Conservation (phyloP, 164 flowering plant species). For the Stephania japonica region DNA sequence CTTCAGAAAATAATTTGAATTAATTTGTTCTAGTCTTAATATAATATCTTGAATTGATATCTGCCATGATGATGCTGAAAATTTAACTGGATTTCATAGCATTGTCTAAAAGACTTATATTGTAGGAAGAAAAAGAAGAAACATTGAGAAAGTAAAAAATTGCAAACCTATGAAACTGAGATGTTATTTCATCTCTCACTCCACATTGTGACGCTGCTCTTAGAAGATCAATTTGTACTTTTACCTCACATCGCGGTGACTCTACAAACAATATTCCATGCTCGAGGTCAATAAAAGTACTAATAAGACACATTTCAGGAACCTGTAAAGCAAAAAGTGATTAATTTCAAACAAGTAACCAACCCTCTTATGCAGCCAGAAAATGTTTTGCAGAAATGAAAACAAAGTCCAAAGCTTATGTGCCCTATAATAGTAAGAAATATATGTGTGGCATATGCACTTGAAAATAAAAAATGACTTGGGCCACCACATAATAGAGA, state of each 20-base stretch:
- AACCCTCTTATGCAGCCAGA: background rate
- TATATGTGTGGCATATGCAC: too few relatives aligned
- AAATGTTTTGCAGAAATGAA: background rate
- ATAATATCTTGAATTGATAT: too few relatives aligned
- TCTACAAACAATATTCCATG: slow-evolving; percentile 46
- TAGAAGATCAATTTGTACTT: slow-evolving; percentile 47
- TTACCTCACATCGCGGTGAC: slow-evolving; percentile 64
- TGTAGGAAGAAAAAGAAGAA: background rate
- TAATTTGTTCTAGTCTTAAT: too few relatives aligned
- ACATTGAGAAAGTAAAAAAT: background rate
- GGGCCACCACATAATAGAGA: too few relatives aligned
- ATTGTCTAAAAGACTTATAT: background rate
- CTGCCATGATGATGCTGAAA: background rate
- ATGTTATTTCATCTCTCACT: slow-evolving; percentile 38
- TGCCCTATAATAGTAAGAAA: background rate
- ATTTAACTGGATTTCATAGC: background rate
- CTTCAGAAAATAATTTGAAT: too few relatives aligned
- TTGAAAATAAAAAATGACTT: too few relatives aligned
- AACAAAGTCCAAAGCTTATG: background rate
- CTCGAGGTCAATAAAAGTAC: slow-evolving; percentile 55
- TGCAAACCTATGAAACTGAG: slow-evolving; percentile 56
- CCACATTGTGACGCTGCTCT: slow-evolving; percentile 21
- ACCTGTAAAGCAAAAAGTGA: slow-evolving; percentile 43
- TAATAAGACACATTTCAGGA: slow-evolving; percentile 76
- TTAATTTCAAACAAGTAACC: background rate